Percentiles rank a stretch among this genome's conserved stretches.
phyloP scores from a whole-genome alignment of 176 grass and related monocot species.

The Metroxylon sagu region DNA sequence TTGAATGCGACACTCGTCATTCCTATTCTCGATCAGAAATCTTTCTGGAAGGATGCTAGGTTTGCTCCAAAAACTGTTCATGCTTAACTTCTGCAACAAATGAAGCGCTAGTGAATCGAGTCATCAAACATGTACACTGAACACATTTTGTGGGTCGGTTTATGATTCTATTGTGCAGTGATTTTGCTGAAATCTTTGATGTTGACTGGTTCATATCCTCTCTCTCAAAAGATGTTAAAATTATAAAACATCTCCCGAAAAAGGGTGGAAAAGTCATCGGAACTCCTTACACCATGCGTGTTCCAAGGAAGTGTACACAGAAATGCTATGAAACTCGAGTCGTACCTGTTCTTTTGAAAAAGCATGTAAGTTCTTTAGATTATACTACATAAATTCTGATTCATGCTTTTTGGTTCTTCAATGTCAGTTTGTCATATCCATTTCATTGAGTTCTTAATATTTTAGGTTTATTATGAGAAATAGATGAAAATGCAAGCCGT shows the following conservation, averaged over 20 bases:
- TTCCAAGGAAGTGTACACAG: constrained; percentile 82
- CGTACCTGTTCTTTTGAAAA: constrained; percentile 73
- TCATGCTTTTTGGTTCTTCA: no score
- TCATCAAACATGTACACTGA: neutral
- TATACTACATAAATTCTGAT: neutral
- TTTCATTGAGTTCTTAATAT: no score
- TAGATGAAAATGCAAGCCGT: no score
- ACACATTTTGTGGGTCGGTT: neutral
- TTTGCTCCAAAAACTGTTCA: constrained; percentile 1
- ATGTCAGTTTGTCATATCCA: no score
- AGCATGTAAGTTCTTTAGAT: constrained; percentile 42
- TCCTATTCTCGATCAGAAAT: constrained; percentile 74
- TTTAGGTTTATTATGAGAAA: no score
- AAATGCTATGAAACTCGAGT: constrained; percentile 83
- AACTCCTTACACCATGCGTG: constrained; percentile 74
- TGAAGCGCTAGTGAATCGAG: neutral
- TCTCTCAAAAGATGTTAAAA: constrained; percentile 71
- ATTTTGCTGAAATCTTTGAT: constrained; percentile 84
- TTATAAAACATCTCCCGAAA: constrained; percentile 59
- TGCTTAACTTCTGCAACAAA: no score
- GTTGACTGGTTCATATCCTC: constrained; percentile 80
- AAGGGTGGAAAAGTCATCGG: constrained; percentile 37
- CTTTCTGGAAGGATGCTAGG: constrained; percentile 95
- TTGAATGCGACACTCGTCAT: constrained; percentile 88
- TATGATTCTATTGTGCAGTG: constrained; percentile 31